A percentile compares a stretch with the other conserved stretches of the same genome.
phyloP scores from a whole-genome alignment of 805 yeast genomes.

The Saitoella complicata region DNA sequence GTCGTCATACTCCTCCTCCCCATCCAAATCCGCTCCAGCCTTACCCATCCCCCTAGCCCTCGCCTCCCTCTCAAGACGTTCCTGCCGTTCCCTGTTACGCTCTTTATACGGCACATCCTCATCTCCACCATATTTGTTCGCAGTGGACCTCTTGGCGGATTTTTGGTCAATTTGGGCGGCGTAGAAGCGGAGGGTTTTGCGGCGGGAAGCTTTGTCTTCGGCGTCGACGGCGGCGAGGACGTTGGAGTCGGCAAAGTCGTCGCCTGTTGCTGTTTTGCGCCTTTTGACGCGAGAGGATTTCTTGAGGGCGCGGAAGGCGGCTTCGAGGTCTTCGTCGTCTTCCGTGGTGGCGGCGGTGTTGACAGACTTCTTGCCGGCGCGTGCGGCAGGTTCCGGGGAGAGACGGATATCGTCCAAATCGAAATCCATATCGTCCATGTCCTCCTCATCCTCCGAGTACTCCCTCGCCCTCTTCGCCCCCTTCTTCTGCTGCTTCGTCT shows the following conservation, averaged over 20 bases:
- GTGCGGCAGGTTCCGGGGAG: conserved; percentile 8
- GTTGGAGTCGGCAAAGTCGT: conserved; percentile 49
- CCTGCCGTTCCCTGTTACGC: conserved; percentile 78
- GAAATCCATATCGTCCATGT: conserved; percentile 4
- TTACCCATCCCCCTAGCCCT: conserved; percentile 55
- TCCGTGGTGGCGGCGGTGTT: conserved; percentile 8
- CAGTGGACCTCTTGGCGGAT: conserved; percentile 30
- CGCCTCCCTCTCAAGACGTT: conserved; percentile 74
- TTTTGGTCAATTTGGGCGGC: conserved; percentile 91
- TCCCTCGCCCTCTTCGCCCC: conserved; percentile 13
- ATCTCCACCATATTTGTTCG: conserved; percentile 53
- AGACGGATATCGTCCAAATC: background rate
- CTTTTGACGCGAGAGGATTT: conserved; percentile 18
- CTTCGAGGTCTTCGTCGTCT: conserved; percentile 15
- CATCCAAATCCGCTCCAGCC: conserved; percentile 16
- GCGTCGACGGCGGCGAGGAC: conserved; percentile 66
- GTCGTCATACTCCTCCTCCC: conserved; percentile 23
- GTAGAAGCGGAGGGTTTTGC: conserved; percentile 77
- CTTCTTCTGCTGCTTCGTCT: conserved; percentile 12
- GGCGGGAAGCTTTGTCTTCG: conserved; percentile 70
- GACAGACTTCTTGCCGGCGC: conserved; percentile 17
- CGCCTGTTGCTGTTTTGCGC: conserved; percentile 26
- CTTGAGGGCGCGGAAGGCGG: conserved; percentile 12
- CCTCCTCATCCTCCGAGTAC: conserved; percentile 8
- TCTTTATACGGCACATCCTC: conserved; percentile 83